phyloP scores from a whole-genome alignment of 495 filamentous ascomycete genomes.

The Trypethelium eluteriae region DNA sequence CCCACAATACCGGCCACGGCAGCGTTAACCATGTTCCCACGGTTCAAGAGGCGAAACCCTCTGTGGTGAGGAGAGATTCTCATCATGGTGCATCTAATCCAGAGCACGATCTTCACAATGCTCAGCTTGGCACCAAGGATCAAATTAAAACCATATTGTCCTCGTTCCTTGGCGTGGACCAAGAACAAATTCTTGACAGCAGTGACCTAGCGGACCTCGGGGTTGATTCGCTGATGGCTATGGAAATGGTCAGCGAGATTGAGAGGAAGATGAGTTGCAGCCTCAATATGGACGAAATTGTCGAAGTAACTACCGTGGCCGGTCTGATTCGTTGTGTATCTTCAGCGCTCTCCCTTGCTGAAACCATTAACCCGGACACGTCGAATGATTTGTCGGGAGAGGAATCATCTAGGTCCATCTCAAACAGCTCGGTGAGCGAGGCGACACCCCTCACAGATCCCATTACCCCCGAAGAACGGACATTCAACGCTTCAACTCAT shows the following conservation, averaged over 20 bases:
- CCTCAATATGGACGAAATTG: conserved; percentile 33
- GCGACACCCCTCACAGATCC: too few relatives aligned
- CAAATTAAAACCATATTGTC: background rate
- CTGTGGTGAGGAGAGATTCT: too few relatives aligned
- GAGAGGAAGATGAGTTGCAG: conserved; percentile 40
- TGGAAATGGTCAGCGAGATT: conserved; percentile 48
- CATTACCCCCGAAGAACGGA: background rate
- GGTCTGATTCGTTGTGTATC: conserved; percentile 29
- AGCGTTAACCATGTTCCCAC: too few relatives aligned
- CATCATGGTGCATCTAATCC: too few relatives aligned
- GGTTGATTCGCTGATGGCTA: conserved; percentile 50
- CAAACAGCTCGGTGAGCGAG: too few relatives aligned
- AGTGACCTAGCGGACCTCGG: conserved; percentile 43
- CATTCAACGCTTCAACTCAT: background rate
- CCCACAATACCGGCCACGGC: too few relatives aligned
- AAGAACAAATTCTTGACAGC: conserved; percentile 36
- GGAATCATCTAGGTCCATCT: too few relatives aligned
- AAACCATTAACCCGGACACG: background rate
- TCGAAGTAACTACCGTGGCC: conserved; percentile 33
- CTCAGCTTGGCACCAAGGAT: background rate
- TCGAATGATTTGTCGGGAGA: background rate
- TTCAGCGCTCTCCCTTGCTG: conserved; percentile 28
- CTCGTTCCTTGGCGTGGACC: conserved; percentile 35
- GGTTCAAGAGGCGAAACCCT: too few relatives aligned
- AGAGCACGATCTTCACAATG: too few relatives aligned